Base-by-base conservation (phyloP, 2,329 filamentous ascomycete genomes). In the Neopestalotiopsis rosae region DNA sequence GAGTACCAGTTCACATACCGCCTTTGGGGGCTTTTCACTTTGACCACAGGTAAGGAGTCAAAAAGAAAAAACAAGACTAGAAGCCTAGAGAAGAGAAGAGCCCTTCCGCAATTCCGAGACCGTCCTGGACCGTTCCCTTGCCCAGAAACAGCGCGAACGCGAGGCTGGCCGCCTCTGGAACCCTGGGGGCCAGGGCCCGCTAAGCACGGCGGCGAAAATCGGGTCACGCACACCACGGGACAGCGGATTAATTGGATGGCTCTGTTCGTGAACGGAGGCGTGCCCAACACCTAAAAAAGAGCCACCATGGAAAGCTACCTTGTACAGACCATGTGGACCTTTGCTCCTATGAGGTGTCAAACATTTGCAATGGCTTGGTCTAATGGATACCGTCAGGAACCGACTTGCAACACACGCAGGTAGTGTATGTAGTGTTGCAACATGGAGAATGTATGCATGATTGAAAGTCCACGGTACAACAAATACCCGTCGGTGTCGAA, bases 101-200 rank as follows among this genome's bases (percentile, higher is more conserved):
- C 24, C 49, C 28, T 24, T 67, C 65, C 65, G 65, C 65, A 32
- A 61, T 61, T 61, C 65, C 65, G 66, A 67, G 66, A 67, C 66
- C 56, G 66, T 61, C 65, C 65, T 58, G 63, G 66, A 67, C 66
- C 56, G 66, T 49, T 63, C 58, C 34, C 61, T 61, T 40, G 45
- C n/a, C 24, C 17, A 52, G 45, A 56, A 56, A 59, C 45, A 52
- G 52, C 30, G 52, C 59, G 28, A 49, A 38, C 42, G 32, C 66
- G 58, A 59, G 49, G 58, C 66, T 61, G 65, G 57, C 40, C 12
- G 40, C 20, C 52, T 45, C 64, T 57, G 7, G 58, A 61, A 20
- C 59, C 66, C 38, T 28, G 24, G 24, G 24, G 24, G 32, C 57
- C 30, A 20, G 40, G 30, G n/a, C 12, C 38, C 17, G 45, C 45